Evolutionary conservation across 768 basidiomycete genomes (phyloP).

Genomic region (Suillus subalutaceus): DNA sequence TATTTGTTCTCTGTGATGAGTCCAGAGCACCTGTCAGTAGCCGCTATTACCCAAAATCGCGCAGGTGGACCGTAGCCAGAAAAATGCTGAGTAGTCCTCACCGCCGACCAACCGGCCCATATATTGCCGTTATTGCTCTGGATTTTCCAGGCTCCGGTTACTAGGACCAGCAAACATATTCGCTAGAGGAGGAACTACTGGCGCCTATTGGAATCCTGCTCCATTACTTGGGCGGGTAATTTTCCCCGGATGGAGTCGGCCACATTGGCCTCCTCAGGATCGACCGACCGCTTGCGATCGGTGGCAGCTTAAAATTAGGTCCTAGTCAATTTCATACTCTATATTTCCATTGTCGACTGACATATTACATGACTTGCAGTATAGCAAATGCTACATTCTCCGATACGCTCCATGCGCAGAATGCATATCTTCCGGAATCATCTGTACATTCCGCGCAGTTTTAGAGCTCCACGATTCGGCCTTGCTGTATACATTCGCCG

Average conservation of each 20-base stretch:
- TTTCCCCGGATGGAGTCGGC: not conserved
- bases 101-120: not conserved
- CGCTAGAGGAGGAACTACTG: not conserved
- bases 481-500: constrained; percentile 3
- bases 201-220: not conserved
- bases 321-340: not conserved
- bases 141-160: not conserved
- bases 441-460: not conserved
- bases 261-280: not conserved
- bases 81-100: not conserved
- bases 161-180: not conserved
- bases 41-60: not conserved
- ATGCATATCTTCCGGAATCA: not conserved
- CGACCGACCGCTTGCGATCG: not conserved
- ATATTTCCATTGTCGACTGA: not conserved
- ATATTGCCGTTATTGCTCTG: not conserved
- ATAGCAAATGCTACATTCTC: not conserved
- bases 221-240: not conserved
- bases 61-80: too few relatives aligned
- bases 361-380: constrained; percentile 2
- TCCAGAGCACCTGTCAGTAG: not conserved
- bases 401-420: not conserved
- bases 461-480: not conserved
- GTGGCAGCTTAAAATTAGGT: too few relatives aligned
- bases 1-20: not conserved